Conservation (phyloP, 306 rosid genomes). For the Cucumis sativus region DNA sequence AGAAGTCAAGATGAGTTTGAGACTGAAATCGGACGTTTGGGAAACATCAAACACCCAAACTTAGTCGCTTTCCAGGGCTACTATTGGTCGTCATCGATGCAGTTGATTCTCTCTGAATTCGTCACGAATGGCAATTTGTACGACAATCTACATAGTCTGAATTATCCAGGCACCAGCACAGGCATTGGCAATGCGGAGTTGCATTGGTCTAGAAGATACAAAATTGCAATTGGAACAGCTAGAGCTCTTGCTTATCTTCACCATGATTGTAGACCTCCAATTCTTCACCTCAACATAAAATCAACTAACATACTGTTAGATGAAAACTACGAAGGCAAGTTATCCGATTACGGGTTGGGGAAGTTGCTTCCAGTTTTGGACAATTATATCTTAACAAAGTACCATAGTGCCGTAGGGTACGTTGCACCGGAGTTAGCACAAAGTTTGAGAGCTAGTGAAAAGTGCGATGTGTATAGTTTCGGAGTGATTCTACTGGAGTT, state of each 20-base stretch:
- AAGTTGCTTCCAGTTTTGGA: slow-evolving; percentile 87
- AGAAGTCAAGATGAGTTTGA: slow-evolving; percentile 92
- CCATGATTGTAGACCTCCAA: slow-evolving; percentile 83
- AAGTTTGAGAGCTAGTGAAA: slow-evolving; percentile 74
- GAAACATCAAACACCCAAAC: slow-evolving; percentile 63
- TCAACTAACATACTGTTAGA: slow-evolving; percentile 84
- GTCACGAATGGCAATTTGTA: slow-evolving; percentile 72
- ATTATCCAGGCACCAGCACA: slow-evolving; percentile 72
- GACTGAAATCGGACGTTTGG: slow-evolving; percentile 75
- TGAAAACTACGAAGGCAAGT: slow-evolving; percentile 63
- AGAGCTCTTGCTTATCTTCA: slow-evolving; percentile 86
- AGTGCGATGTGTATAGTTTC: slow-evolving; percentile 88
- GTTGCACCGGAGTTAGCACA: slow-evolving; percentile 97
- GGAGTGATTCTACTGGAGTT: slow-evolving; percentile 92
- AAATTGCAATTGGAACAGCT: slow-evolving; percentile 82
- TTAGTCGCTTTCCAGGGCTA: slow-evolving; percentile 83
- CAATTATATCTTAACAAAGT: slow-evolving; percentile 62
- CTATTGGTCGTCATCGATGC: slow-evolving; percentile 94
- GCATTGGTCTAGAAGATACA: slow-evolving; percentile 71
- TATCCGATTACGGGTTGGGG: slow-evolving; percentile 84
- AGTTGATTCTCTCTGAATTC: slow-evolving; percentile 81
- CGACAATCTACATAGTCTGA: slow-evolving; percentile 70
- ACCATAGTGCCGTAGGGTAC: slow-evolving; percentile 77
- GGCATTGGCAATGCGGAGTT: slow-evolving; percentile 52
- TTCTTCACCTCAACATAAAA: slow-evolving; percentile 94